phyloP scores from a whole-genome alignment of 495 filamentous ascomycete genomes.

The Aspergillus carlsbadensis region DNA sequence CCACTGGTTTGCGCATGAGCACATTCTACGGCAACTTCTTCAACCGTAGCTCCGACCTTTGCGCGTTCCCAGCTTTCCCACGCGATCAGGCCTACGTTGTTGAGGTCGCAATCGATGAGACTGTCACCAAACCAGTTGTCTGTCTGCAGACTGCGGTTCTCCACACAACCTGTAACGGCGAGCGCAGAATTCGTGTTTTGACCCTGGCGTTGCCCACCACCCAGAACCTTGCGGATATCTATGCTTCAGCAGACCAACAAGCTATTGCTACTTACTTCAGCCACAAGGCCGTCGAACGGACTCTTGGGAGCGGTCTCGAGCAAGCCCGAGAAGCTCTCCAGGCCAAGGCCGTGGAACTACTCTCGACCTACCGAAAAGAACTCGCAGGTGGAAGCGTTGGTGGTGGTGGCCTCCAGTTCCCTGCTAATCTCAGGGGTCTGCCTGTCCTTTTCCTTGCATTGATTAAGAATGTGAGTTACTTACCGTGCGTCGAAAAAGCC shows the following conservation, averaged over 20 bases:
- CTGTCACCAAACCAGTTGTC: constrained; percentile 85
- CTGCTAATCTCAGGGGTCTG: constrained; percentile 82
- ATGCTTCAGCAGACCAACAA: constrained; percentile 90
- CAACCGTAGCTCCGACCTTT: constrained; percentile 94
- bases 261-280: constrained; percentile 93
- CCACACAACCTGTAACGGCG: constrained; percentile 97
- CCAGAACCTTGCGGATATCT: constrained; percentile 82
- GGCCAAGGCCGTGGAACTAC: constrained; percentile 85
- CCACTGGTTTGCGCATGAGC: constrained; percentile 92
- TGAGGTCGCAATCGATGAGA: constrained; percentile 97
- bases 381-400: constrained; percentile 94
- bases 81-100: constrained; percentile 98
- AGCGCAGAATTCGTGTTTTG: constrained; percentile 90
- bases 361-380: constrained; percentile 96
- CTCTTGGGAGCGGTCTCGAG: constrained; percentile 81
- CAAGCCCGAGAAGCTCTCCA: constrained; percentile 87
- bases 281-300: constrained; percentile 94
- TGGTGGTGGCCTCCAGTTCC: constrained; percentile 88
- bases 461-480: constrained; percentile 78
- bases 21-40: constrained; percentile 99
- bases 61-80: constrained; percentile 96
- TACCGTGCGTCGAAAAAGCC: not conserved
- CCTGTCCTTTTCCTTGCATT: constrained; percentile 89
- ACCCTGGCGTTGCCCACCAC: constrained; percentile 93
- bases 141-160: constrained; percentile 96